Percentiles rank a stretch among this genome's conserved stretches.
phyloP scores from a whole-genome alignment of 2,329 filamentous ascomycete species.

The Xylariaceae sp. region DNA sequence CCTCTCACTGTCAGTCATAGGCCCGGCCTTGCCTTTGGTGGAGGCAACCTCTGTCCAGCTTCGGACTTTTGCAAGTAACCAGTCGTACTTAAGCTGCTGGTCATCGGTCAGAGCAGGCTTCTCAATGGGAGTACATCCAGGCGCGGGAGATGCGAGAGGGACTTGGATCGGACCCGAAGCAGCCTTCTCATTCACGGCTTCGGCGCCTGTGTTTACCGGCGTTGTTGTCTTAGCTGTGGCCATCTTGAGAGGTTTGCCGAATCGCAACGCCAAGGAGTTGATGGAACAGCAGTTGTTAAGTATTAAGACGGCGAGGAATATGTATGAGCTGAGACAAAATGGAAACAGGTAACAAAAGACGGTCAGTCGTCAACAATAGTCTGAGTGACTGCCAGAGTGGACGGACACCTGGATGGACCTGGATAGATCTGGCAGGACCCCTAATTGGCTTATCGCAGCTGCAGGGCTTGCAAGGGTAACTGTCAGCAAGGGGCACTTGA shows the following conservation, averaged over 20 bases:
- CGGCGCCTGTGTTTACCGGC: neutral
- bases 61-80: slow-evolving; percentile 66
- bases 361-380: neutral
- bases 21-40: slow-evolving; percentile 53
- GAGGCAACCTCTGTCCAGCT: slow-evolving; percentile 64
- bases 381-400: no score
- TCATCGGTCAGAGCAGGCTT: slow-evolving; percentile 64
- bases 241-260: slow-evolving; percentile 4
- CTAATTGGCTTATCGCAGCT: neutral
- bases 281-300: no score
- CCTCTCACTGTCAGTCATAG: slow-evolving; percentile 73
- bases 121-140: slow-evolving; percentile 53
- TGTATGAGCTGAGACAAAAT: no score
- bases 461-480: neutral
- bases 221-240: slow-evolving; percentile 4
- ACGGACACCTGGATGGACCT: no score
- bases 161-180: slow-evolving; percentile 35
- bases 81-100: slow-evolving; percentile 76
- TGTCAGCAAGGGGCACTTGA: no score
- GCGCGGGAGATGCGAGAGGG: slow-evolving; percentile 54
- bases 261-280: no score
- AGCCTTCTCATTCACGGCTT: slow-evolving; percentile 17
- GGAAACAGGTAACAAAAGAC: neutral
- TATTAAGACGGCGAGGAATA: no score
- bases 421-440: neutral